Percentiles rank a stretch among this genome's conserved stretches.
phyloP scores from a whole-genome alignment of 208 protist genomes.

The Blechomonas ayalai region DNA sequence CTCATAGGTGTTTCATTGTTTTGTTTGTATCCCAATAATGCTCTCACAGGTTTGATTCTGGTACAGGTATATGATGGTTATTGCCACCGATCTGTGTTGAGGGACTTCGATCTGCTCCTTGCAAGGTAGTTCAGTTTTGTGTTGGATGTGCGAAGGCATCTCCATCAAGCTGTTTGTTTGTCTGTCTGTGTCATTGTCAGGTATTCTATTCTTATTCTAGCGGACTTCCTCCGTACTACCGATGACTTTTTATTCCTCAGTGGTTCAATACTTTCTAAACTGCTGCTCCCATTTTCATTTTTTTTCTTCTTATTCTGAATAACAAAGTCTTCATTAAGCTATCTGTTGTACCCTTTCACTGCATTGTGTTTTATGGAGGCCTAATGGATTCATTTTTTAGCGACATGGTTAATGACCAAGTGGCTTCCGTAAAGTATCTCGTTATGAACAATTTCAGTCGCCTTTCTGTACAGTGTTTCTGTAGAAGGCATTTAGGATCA shows the following conservation, averaged over 20 bases:
- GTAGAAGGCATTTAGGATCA: neutral
- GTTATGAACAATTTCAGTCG: neutral
- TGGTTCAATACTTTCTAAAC: neutral
- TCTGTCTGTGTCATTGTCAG: neutral
- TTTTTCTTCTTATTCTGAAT: constrained; percentile 4
- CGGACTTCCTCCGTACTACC: neutral
- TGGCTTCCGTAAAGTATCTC: neutral
- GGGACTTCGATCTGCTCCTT: constrained; percentile 43
- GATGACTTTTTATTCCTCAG: neutral
- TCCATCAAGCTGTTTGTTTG: neutral
- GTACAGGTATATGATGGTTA: too few species aligned
- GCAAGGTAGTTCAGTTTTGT: neutral
- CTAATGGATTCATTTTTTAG: neutral
- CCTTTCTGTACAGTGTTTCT: neutral
- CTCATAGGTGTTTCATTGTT: too few species aligned
- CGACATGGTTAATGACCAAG: neutral
- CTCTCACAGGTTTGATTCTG: too few species aligned
- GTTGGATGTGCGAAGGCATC: neutral
- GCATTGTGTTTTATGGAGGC: neutral
- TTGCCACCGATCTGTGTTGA: too few species aligned
- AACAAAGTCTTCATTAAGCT: neutral
- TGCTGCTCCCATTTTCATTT: neutral
- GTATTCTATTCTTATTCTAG: neutral
- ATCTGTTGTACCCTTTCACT: neutral
- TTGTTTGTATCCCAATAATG: too few species aligned